Evolutionary conservation across 768 basidiomycete species (phyloP).

Genomic region (Russula compacta): DNA sequence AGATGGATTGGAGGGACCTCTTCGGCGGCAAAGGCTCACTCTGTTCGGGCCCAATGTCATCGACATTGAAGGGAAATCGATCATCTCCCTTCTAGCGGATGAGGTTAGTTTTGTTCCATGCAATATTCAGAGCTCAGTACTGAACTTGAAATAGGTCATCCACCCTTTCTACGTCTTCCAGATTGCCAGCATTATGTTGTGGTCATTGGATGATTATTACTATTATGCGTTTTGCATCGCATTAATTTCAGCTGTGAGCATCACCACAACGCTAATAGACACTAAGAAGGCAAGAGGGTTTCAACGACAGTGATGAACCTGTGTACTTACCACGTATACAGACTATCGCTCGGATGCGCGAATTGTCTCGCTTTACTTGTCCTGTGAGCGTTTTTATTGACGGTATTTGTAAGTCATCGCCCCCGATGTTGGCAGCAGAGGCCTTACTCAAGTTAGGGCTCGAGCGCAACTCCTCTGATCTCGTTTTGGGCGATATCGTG

Average conservation of each 20-base stretch:
- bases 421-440: not conserved
- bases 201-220: slow-evolving; percentile 93
- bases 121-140: not conserved
- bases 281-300: slow-evolving; percentile 66
- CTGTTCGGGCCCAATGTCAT: slow-evolving; percentile 84
- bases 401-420: slow-evolving; percentile 37
- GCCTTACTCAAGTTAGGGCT: slow-evolving; percentile 42
- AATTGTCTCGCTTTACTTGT: slow-evolving; percentile 90
- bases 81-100: slow-evolving; percentile 68
- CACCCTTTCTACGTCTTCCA: slow-evolving; percentile 99
- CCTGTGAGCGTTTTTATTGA: slow-evolving; percentile 60
- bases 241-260: slow-evolving; percentile 78
- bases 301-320: not conserved
- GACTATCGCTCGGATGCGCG: slow-evolving; percentile 90
- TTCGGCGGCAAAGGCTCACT: slow-evolving; percentile 53
- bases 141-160: slow-evolving; percentile 50
- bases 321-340: slow-evolving; percentile 25
- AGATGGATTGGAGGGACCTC: slow-evolving; percentile 46
- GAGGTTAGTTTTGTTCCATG: slow-evolving; percentile 48
- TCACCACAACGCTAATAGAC: slow-evolving; percentile 79
- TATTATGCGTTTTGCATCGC: slow-evolving; percentile 98
- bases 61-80: slow-evolving; percentile 83
- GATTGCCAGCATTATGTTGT: slow-evolving; percentile 87
- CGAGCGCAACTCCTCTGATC: slow-evolving; percentile 58
- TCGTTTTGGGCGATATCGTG: slow-evolving; percentile 90